Evolutionary conservation across 352 stramenopile species (phyloP).

Genomic region (Phytophthora foliorum): DNA sequence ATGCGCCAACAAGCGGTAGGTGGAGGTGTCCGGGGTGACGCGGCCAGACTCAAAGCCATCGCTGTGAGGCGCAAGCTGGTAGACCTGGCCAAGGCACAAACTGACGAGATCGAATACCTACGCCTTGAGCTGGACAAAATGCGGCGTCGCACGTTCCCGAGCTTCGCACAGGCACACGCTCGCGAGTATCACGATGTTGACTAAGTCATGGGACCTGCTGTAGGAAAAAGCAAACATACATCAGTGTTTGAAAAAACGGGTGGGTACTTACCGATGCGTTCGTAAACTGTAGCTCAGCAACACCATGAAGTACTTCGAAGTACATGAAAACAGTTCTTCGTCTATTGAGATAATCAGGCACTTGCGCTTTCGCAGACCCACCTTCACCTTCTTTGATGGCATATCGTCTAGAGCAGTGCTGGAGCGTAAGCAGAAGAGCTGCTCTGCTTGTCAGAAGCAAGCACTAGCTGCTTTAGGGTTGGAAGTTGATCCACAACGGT

Average conservation of each 20-base stretch:
- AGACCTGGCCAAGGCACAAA: conserved; percentile 91
- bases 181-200: conserved; percentile 49
- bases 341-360: conserved; percentile 20
- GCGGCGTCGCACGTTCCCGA: conserved; percentile 93
- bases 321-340: conserved; percentile 11
- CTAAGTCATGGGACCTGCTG: conserved; percentile 1
- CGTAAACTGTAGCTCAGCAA: background rate
- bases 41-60: conserved; percentile 86
- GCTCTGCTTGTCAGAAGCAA: conserved; percentile 25
- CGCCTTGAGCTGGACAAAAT: conserved; percentile 92
- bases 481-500: conserved; percentile 50
- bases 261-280: background rate
- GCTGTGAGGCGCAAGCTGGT: conserved; percentile 90
- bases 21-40: conserved; percentile 25
- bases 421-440: conserved; percentile 16
- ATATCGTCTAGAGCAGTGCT: conserved; percentile 40
- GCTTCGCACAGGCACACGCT: conserved; percentile 79
- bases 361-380: background rate
- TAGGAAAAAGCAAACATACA: background rate
- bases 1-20: conserved; percentile 39
- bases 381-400: background rate
- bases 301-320: background rate
- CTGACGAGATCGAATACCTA: conserved; percentile 92
- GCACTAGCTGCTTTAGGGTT: conserved; percentile 56
- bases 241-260: background rate